These are phyloP conservation scores for Verticillium nonalfalfae DNA, from an alignment of 2,329 filamentous ascomycete species.

Conservation along the genomic window DNA sequence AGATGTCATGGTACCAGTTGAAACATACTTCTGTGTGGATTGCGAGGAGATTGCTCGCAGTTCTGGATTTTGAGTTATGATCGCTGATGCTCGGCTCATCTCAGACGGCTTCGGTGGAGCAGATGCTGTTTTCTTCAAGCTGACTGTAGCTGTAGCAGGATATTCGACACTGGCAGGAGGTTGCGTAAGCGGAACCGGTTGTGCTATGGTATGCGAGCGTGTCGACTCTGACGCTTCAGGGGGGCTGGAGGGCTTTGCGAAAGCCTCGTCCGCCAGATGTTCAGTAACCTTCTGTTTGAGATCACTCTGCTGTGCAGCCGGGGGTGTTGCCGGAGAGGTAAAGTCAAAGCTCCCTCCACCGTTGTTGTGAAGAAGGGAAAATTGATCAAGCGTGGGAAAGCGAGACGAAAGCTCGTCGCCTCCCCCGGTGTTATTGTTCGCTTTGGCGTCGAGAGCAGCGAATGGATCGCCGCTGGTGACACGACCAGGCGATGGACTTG, in stretches of 20 bases:
- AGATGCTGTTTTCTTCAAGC: conserved; percentile 25
- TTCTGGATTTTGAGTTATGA: conserved; percentile 57
- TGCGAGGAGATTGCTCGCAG: conserved; percentile 50
- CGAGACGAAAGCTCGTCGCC: conserved; percentile 75
- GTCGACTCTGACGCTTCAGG: conserved; percentile 4
- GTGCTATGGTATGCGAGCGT: conserved; percentile 10
- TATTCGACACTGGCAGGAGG: conserved; percentile 17
- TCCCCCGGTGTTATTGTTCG: conserved; percentile 37
- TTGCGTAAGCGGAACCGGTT: conserved; percentile 19
- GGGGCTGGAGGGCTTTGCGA: conserved; percentile 41
- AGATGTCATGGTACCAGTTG: conserved; percentile 74
- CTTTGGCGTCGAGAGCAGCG: conserved; percentile 73
- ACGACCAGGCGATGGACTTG: conserved; percentile 62
- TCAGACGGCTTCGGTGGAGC: conserved; percentile 35
- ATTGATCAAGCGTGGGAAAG: conserved; percentile 90
- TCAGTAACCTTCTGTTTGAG: conserved; percentile 65
- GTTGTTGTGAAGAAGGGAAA: conserved; percentile 80
- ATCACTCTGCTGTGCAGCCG: conserved; percentile 43
- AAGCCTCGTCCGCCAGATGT: conserved; percentile 78
- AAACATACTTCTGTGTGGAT: conserved; percentile 35
- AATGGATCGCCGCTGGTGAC: conserved; percentile 77
- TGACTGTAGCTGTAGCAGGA: conserved; percentile 13
- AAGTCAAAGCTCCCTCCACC: conserved; percentile 76
- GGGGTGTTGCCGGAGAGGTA: conserved; percentile 46
- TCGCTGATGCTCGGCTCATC: conserved; percentile 56